Evolutionary conservation across 208 protist genomes (phyloP), one percentile per base, ranked within the genome.

Genomic region (Trypanosoma brucei): DNA sequence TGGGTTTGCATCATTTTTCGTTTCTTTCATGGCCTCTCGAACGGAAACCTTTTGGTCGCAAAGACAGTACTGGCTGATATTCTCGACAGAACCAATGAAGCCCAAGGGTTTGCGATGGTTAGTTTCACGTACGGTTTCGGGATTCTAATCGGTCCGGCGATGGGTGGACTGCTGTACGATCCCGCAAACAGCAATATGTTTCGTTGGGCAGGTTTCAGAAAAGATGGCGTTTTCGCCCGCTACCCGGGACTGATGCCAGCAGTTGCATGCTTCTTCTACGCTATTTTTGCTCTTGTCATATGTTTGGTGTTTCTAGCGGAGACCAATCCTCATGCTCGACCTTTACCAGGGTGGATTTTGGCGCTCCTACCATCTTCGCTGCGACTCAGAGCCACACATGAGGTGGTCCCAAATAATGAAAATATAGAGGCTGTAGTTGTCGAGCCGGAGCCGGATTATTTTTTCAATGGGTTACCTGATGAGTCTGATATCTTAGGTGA

Each of bases 51-150:
- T 9, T 63, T 91, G n/a, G 81, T 91, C 5, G 84, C 81, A 11
- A 91, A 91, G 62, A 91, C 84, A 36, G 84, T 86, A 63, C 79
- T 91, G 64, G 81, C 84, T 0, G 84, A 91, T 62, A 88, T 91
- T 61, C 79, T 83, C 4, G 82, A 91, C 65, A 69, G 66, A 54
- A 84, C 84, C 0, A 88, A 83, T 46, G 67, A 86, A 60, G 70
- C 79, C 1, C 66, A 75, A 46, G 96, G 97, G 55, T 99, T 99
- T 72, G 90, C 95, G 36, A 98, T 98, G 57, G 88, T 99, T 30
- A 98, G 92, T 59, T 96, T 98, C 63, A 75, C 66, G 48, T 78
- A 57, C 45, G 76, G 76, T 8, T 70, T 91, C 59, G 84, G 84
- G 9, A 72, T 75, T 37, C 68, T 87, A 7, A 67, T 91, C 50